Base-by-base conservation (phyloP, 495 filamentous ascomycete species). In the Neurospora sp. region DNA sequence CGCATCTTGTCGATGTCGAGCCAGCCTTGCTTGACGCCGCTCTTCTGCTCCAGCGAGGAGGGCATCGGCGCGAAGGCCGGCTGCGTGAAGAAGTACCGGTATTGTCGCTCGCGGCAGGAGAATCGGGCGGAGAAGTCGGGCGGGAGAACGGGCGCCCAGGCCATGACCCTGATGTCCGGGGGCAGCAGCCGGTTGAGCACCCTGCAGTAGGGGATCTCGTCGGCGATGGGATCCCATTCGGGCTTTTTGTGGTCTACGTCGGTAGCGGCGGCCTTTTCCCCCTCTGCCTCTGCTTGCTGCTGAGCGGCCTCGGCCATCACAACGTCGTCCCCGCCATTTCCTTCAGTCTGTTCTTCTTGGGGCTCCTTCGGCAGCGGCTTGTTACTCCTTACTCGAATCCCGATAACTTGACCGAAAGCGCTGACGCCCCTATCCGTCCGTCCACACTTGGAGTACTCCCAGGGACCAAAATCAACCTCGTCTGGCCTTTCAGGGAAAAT, bases 11-110 rank as follows among this genome's bases (percentile, higher is more conserved):
- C 89, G 65, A 98, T 94, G 81, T 98, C 90, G 9, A 99, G 78
- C 85, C 85, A 84, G 45, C 86, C 85, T 39, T 79, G 76, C 74
- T 83, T 83, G 45, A 78, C 69, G 3, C 71, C 39, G 39, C 12
- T 69, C 27, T 27, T 74, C 14, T 39, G 65, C 53, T 81, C 81
- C 44, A 79, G 18, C 65, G 53, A 42, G 42, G 75, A 41, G 2
- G 88, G 88, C 20, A 80, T 71, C 1, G 94, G 93, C 37, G 88
- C 77, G 75, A 93, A 96, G 3, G 91, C 91, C 0, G 96, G 96
- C 76, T 97, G 91, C 9, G 95, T 98, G 85, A 99, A 99, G 87
- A 97, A 98, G 82, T 98, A 99, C 47, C 90, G 87, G 81, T 99
- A 99, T 71, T 89, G 89, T 68, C 96, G 88, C 80, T 97, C 93